Conservation (phyloP, 306 rosid species). For the Pyrus communis region DNA sequence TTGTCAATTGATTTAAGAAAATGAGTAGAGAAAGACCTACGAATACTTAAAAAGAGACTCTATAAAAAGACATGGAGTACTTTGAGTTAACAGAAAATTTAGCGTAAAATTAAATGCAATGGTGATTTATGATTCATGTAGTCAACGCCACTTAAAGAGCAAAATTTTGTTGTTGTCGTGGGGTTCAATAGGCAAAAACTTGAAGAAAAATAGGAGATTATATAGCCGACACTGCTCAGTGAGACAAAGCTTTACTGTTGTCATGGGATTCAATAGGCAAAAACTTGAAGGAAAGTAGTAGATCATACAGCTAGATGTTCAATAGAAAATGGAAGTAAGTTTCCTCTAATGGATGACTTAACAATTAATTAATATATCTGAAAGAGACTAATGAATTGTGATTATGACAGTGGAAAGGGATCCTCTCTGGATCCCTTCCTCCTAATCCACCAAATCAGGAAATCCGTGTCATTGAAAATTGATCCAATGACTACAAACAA, state of each 20-base stretch:
- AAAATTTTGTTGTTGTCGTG: neutral
- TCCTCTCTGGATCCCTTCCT: too few species aligned
- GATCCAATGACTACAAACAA: too few species aligned
- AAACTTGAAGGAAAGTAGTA: neutral
- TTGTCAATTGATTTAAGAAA: neutral
- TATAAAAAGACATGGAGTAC: too few species aligned
- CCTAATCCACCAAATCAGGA: too few species aligned
- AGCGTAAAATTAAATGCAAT: too few species aligned
- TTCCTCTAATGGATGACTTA: conserved; percentile 6
- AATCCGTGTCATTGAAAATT: too few species aligned
- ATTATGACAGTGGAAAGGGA: neutral
- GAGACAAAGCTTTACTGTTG: neutral
- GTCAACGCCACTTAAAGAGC: too few species aligned
- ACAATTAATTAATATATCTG: neutral
- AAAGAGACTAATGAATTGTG: neutral
- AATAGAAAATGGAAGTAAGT: neutral
- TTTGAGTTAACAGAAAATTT: too few species aligned
- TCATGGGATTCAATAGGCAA: conserved; percentile 12
- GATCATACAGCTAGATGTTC: neutral
- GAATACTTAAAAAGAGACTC: too few species aligned
- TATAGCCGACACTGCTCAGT: too few species aligned
- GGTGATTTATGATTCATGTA: too few species aligned
- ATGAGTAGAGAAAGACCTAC: too few species aligned
- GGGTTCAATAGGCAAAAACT: conserved; percentile 8
- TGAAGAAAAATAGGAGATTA: neutral